Conservation (phyloP, 208 protist species). For the Leishmania lainsoni region DNA sequence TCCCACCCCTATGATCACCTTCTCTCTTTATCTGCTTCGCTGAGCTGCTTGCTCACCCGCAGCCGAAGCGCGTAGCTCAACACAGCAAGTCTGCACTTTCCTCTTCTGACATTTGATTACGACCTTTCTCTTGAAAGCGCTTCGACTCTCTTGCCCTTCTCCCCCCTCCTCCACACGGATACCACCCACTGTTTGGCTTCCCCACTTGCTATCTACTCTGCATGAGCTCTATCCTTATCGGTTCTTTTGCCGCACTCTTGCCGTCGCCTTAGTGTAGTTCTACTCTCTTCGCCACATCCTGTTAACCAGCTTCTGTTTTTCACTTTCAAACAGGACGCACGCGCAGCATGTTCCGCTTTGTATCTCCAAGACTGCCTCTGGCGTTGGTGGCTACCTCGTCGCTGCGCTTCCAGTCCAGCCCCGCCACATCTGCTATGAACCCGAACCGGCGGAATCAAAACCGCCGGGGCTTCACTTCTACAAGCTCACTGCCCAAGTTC, state of each 20-base stretch:
- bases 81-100: background rate
- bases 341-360: slow-evolving; percentile 46
- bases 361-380: slow-evolving; percentile 16
- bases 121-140: background rate
- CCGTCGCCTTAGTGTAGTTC: background rate
- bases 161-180: background rate
- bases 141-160: background rate
- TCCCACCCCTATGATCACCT: background rate
- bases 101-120: background rate
- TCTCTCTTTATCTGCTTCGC: background rate
- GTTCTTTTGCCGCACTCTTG: background rate
- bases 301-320: background rate
- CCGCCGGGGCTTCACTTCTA: slow-evolving; percentile 13
- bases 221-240: background rate
- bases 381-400: slow-evolving; percentile 5
- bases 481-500: slow-evolving; percentile 67
- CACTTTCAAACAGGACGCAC: background rate
- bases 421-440: slow-evolving; percentile 9
- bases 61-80: background rate
- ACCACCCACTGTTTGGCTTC: background rate
- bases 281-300: background rate
- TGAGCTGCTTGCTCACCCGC: background rate
- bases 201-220: background rate
- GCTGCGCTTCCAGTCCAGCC: slow-evolving; percentile 23
- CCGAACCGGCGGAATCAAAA: background rate